Percentiles rank a stretch among this genome's conserved stretches.
Evolutionary conservation across 1,139 yeast genomes (phyloP).

Genomic region (Debaryomyces udenii): DNA sequence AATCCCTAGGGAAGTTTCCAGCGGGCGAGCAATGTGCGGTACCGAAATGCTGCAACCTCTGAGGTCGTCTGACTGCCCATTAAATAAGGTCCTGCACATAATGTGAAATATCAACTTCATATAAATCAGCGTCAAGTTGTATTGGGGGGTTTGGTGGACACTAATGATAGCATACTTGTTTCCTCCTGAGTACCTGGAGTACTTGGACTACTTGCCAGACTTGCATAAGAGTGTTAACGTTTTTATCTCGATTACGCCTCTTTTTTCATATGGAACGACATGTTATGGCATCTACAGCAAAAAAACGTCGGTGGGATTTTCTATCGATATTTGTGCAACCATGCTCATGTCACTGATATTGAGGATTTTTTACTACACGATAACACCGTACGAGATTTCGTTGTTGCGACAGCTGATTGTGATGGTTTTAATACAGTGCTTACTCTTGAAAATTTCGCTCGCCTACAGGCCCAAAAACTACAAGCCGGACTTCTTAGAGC

Average conservation of each 20-base stretch:
- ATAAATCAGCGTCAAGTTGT: no score
- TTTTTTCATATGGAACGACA: constrained; percentile 85
- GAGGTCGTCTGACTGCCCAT: no score
- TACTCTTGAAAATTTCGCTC: constrained; percentile 64
- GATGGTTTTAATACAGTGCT: constrained; percentile 74
- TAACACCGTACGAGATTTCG: constrained; percentile 78
- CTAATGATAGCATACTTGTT: constrained; percentile 16
- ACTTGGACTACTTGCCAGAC: constrained; percentile 48
- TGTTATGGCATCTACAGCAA: constrained; percentile 65
- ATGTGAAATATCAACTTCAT: no score
- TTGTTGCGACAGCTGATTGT: constrained; percentile 74
- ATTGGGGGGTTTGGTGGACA: no score
- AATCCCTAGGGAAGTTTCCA: no score
- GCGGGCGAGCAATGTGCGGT: no score
- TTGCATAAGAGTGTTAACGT: constrained; percentile 44
- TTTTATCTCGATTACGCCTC: constrained; percentile 71
- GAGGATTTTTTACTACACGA: constrained; percentile 73
- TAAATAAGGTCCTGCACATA: no score
- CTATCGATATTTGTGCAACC: constrained; percentile 87
- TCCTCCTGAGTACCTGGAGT: constrained; percentile 27
- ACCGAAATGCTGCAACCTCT: no score
- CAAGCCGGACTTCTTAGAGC: constrained; percentile 44
- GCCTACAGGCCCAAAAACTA: constrained; percentile 54
- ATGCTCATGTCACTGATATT: constrained; percentile 80
- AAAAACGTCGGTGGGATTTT: constrained; percentile 74